phyloP scores from a whole-genome alignment of 805 yeast genomes.

The Pichia sporocuriosa region DNA sequence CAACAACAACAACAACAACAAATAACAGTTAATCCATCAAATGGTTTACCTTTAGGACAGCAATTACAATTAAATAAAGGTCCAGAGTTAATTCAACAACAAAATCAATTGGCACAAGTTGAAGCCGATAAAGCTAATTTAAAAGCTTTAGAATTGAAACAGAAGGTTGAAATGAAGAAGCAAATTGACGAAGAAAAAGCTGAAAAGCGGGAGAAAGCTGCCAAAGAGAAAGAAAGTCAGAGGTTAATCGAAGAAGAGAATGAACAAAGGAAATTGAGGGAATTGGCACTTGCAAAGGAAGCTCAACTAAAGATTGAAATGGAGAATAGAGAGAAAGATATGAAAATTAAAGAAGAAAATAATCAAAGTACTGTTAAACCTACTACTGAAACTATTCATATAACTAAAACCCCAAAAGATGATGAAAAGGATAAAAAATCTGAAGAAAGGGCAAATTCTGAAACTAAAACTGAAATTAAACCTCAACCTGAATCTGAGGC shows the following conservation, averaged over 20 bases:
- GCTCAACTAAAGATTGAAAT: background rate
- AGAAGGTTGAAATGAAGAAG: background rate
- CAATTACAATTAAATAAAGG: constrained; percentile 3
- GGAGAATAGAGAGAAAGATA: background rate
- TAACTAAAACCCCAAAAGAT: no score
- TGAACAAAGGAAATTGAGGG: background rate
- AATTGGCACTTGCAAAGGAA: background rate
- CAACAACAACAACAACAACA: constrained; percentile 63
- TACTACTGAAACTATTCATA: no score
- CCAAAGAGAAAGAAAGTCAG: constrained; percentile 2
- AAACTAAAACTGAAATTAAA: background rate
- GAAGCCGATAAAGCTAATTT: background rate
- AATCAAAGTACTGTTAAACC: no score
- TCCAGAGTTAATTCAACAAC: constrained; percentile 8
- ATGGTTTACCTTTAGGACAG: constrained; percentile 6
- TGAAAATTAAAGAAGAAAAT: background rate
- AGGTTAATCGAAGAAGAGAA: background rate
- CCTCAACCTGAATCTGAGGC: background rate
- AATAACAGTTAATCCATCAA: constrained; percentile 7
- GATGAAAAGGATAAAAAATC: background rate
- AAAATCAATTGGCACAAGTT: constrained; percentile 1
- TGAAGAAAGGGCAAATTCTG: background rate
- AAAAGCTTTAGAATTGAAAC: background rate
- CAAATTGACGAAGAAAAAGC: background rate
- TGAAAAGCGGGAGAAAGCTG: background rate